Evolutionary conservation across 208 protist species (phyloP), one percentile per base, ranked within the genome.

Genomic region (Strigomonas oncopelti): DNA sequence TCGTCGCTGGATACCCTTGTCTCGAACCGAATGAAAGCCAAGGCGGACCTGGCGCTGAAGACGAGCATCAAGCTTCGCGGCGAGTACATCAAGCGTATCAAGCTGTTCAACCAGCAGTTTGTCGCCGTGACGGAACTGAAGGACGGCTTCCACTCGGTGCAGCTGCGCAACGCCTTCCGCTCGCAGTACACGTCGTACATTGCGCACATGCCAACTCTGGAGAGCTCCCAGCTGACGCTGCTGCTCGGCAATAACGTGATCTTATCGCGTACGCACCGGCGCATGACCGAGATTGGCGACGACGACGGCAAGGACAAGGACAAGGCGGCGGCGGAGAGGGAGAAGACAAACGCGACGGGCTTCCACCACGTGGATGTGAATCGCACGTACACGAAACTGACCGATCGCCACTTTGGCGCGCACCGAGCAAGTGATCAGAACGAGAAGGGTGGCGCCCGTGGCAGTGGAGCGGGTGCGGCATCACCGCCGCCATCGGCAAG

Each of bases 71-170:
- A 89, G 65, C 75, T 77, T 1, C 81, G 89, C 53, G 81, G 75
- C 57, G 85, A 92, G 71, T 88, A 89, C 75, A 85, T 94, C 64
- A 84, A 92, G 57, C 84, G 82, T 42, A 83, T 94, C 74, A 91
- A 87, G 63, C 61, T 71, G 16, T 91, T 91, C 74, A 91, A 83
- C 65, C 63, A 69, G 32, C 69, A 73, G 29, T 90, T 84, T 69
- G 70, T 71, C 27, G 64, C 73, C 45, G 75, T 58, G 28, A 81
- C 69, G 28, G 78, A 88, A 58, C 42, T 91, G 58, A 48, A 36
- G 31, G 78, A 85, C 5, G 46, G 73, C 25, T 71, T 82, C 61
- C 62, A 70, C 0, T 61, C 65, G 29, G 13, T 29, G 38, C 72
- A 80, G n/a, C 65, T 90, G 69, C 72, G 78, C 22, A 34, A 36